Conservation (phyloP, 441 rosid species). For the Brassica balearica region DNA sequence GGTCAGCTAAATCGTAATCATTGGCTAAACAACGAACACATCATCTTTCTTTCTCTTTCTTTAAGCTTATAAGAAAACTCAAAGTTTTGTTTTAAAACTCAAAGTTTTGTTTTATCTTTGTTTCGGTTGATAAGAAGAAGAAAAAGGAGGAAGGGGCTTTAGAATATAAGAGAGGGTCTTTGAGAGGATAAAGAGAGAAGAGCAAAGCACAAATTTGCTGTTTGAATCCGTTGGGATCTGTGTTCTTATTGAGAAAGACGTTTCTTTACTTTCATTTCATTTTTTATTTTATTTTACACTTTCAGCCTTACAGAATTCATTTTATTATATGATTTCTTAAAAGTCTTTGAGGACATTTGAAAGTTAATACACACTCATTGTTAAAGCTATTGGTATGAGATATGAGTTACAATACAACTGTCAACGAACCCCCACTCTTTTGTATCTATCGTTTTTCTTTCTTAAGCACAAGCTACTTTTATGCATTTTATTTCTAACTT, state of each 20-base stretch:
- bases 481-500: no score
- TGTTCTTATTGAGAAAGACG: conserved; percentile 77
- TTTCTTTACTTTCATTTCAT: conserved; percentile 39
- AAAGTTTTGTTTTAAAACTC: conserved; percentile 39
- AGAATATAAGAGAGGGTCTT: conserved; percentile 60
- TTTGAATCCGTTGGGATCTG: conserved; percentile 90
- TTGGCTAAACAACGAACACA: conserved; percentile 55
- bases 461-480: no score
- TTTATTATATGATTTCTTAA: not conserved
- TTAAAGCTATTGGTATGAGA: no score
- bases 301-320: conserved; percentile 52
- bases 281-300: conserved; percentile 48
- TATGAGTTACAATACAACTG: no score
- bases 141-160: conserved; percentile 61
- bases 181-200: conserved; percentile 39
- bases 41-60: conserved; percentile 34
- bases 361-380: conserved; percentile 12
- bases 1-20: conserved; percentile 59
- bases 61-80: conserved; percentile 16
- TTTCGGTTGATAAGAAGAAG: conserved; percentile 36
- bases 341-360: conserved; percentile 26
- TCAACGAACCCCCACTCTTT: not conserved
- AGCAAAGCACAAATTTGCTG: conserved; percentile 52
- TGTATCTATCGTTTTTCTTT: not conserved
- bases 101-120: conserved; percentile 38